phyloP scores from a whole-genome alignment of 2,329 filamentous ascomycete genomes.

The Aspergillus fischeri region DNA sequence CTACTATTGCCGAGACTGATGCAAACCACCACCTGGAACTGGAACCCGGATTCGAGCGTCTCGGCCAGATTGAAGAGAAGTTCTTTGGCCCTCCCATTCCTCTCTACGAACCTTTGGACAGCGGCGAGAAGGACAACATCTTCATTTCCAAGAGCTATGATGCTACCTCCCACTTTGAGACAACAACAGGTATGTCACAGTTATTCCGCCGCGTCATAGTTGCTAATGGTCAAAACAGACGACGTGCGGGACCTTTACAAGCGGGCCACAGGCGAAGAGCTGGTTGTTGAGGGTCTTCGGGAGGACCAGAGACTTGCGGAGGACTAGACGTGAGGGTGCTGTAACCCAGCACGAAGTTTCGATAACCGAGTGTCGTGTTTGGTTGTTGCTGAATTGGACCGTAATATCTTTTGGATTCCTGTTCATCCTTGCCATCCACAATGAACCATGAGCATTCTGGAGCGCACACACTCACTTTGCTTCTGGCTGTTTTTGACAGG shows the following conservation, averaged over 20 bases:
- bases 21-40: constrained; percentile 96
- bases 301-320: constrained; percentile 55
- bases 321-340: constrained; percentile 25
- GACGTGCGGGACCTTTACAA: constrained; percentile 93
- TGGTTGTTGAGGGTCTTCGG: constrained; percentile 82
- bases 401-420: constrained; percentile 25
- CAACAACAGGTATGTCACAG: constrained; percentile 57
- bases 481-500: constrained; percentile 10
- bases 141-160: constrained; percentile 99
- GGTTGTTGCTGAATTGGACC: constrained; percentile 23
- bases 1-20: constrained; percentile 86
- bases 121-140: constrained; percentile 81
- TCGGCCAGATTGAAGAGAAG: constrained; percentile 92
- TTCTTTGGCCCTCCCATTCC: constrained; percentile 94
- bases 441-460: constrained; percentile 4
- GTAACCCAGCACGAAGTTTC: constrained; percentile 7
- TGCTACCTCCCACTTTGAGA: constrained; percentile 96
- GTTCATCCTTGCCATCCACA: constrained; percentile 14
- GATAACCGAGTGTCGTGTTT: constrained; percentile 26
- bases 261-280: constrained; percentile 75
- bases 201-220: background rate
- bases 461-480: constrained; percentile 4
- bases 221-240: constrained; percentile 51
- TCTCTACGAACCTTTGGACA: constrained; percentile 83
- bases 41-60: constrained; percentile 82